These are phyloP conservation scores for Cylindrotheca fusiformis DNA, from an alignment of 108 stramenopile species.

Conservation along the genomic window DNA sequence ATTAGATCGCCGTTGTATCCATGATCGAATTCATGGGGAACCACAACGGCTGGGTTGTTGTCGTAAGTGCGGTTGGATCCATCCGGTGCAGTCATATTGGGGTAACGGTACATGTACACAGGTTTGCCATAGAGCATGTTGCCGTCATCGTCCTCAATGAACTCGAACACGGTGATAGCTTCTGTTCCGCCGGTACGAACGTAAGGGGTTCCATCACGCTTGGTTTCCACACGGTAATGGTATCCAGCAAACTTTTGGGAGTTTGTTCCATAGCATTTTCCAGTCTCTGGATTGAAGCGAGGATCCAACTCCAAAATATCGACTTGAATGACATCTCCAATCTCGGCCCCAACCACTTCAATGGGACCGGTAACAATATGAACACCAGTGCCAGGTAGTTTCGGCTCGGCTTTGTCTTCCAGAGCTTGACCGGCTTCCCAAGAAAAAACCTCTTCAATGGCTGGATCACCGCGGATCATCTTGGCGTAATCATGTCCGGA, in stretches of 20 bases:
- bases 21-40: conserved; percentile 24
- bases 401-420: conserved; percentile 21
- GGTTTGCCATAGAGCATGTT: conserved; percentile 28
- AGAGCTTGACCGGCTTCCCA: conserved; percentile 14
- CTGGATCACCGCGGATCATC: conserved; percentile 36
- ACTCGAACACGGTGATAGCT: conserved; percentile 31
- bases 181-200: conserved; percentile 27
- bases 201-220: conserved; percentile 31
- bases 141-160: conserved; percentile 21
- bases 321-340: conserved; percentile 27
- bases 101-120: conserved; percentile 28
- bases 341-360: conserved; percentile 20
- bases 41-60: conserved; percentile 23
- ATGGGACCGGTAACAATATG: conserved; percentile 30
- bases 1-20: conserved; percentile 25
- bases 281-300: conserved; percentile 26
- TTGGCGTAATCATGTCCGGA: conserved; percentile 34
- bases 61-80: conserved; percentile 24
- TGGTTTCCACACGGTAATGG: conserved; percentile 15
- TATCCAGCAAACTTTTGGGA: conserved; percentile 40
- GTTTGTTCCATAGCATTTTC: conserved; percentile 24
- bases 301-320: conserved; percentile 33
- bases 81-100: conserved; percentile 27
- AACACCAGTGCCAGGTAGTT: conserved; percentile 29
- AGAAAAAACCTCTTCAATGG: conserved; percentile 29